phyloP scores from a whole-genome alignment of 2,329 filamentous ascomycete species.

The Colletotrichum theobromicola region DNA sequence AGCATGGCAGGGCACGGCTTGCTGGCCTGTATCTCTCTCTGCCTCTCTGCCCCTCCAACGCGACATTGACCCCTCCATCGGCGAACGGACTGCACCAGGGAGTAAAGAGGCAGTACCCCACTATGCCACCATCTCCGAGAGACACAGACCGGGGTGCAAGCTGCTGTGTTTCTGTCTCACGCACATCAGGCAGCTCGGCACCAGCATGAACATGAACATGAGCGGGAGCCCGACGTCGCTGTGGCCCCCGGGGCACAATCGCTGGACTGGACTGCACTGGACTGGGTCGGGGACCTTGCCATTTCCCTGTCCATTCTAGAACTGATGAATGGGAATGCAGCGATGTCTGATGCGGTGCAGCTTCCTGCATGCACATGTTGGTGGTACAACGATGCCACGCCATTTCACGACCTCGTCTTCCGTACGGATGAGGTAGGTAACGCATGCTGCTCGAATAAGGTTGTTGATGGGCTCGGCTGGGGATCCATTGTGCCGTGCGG shows the following conservation, averaged over 20 bases:
- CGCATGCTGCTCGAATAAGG: neutral
- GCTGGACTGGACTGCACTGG: neutral
- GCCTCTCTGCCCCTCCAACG: slow-evolving; percentile 13
- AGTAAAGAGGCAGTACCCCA: slow-evolving; percentile 23
- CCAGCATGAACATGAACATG: neutral
- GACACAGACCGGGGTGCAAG: slow-evolving; percentile 4
- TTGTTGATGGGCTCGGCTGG: neutral
- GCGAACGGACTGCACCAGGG: neutral
- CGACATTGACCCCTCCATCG: slow-evolving; percentile 13
- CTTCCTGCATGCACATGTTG: slow-evolving; percentile 8
- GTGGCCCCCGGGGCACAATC: neutral
- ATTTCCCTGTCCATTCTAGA: neutral
- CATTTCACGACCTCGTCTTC: neutral
- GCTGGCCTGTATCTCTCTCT: neutral
- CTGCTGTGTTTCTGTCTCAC: slow-evolving; percentile 3
- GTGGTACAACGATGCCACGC: slow-evolving; percentile 1
- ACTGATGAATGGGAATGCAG: neutral
- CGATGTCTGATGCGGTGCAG: slow-evolving; percentile 4
- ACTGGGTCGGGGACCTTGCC: neutral
- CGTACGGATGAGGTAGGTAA: neutral
- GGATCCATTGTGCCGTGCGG: neutral
- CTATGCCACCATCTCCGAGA: slow-evolving; percentile 22
- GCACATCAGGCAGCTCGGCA: neutral
- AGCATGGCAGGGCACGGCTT: slow-evolving; percentile 11
- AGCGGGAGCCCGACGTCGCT: neutral